Percentiles rank a stretch among this genome's conserved stretches.
These are phyloP conservation scores for Omphalotus guepiniiformis DNA, from an alignment of 768 basidiomycete genomes.

Conservation along the genomic window DNA sequence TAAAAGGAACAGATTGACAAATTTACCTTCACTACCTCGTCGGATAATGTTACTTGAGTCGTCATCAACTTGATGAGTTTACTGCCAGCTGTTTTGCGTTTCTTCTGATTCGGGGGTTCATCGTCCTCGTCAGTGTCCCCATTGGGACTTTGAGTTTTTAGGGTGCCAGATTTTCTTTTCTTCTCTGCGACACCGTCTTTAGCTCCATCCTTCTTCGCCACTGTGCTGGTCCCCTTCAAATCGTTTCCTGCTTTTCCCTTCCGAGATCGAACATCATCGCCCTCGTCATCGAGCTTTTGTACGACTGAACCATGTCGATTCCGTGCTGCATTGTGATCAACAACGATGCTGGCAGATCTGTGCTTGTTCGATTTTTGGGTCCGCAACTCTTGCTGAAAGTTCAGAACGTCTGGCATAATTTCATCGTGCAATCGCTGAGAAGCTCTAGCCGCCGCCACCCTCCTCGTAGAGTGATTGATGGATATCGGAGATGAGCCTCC, in stretches of 20 bases:
- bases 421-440: constrained; percentile 51
- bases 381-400: constrained; percentile 65
- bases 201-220: constrained; percentile 10
- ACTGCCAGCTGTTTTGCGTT: constrained; percentile 4
- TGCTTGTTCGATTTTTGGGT: too few species aligned
- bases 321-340: too few species aligned
- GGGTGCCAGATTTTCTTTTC: constrained; percentile 8
- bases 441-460: constrained; percentile 43
- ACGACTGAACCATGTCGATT: constrained; percentile 19
- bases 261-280: constrained; percentile 14
- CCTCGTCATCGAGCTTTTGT: constrained; percentile 20
- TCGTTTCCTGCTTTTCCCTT: constrained; percentile 3
- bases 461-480: constrained; percentile 20
- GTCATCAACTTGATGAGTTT: constrained; percentile 53
- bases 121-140: neutral
- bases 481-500: neutral
- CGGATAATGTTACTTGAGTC: constrained; percentile 57
- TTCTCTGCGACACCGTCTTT: constrained; percentile 1
- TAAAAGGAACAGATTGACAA: neutral
- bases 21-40: constrained; percentile 58
- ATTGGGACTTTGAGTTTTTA: neutral
- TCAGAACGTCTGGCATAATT: constrained; percentile 76
- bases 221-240: constrained; percentile 5
- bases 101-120: neutral
- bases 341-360: too few species aligned